Conservation (phyloP, 352 stramenopile species). For the Phytophthora pinifolia region DNA sequence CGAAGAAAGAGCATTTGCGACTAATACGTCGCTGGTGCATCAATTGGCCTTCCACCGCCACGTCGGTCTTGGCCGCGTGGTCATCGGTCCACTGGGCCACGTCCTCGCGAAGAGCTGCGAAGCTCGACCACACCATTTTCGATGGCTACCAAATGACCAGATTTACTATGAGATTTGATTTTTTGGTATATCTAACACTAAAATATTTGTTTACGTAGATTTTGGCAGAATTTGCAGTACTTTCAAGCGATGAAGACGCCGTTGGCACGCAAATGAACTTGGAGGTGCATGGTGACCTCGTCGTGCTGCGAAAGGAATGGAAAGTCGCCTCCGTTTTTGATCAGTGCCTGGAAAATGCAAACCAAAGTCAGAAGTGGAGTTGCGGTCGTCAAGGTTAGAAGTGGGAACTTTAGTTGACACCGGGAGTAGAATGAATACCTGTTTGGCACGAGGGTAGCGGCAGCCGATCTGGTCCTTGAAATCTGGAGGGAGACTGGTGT, state of each 20-base stretch:
- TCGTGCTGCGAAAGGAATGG: conserved; percentile 75
- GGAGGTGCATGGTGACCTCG: conserved; percentile 75
- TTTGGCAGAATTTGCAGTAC: too few relatives aligned
- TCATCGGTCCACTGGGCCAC: conserved; percentile 29
- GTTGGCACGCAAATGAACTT: conserved; percentile 68
- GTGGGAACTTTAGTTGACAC: neutral
- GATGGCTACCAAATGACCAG: conserved; percentile 16
- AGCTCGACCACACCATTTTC: conserved; percentile 50
- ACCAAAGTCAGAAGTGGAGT: neutral
- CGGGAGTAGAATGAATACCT: conserved; percentile 23
- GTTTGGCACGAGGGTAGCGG: conserved; percentile 58
- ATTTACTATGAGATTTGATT: neutral
- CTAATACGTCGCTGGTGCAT: conserved; percentile 77
- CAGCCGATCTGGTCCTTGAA: conserved; percentile 43
- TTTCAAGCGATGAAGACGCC: conserved; percentile 44
- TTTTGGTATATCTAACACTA: conserved; percentile 10
- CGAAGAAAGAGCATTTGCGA: conserved; percentile 76
- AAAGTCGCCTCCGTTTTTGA: conserved; percentile 69
- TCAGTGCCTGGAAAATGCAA: conserved; percentile 42
- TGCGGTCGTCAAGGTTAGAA: conserved; percentile 3
- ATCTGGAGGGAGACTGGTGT: conserved; percentile 42
- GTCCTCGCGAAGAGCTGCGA: conserved; percentile 46
- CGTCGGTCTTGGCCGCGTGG: conserved; percentile 25
- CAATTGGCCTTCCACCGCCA: conserved; percentile 68
- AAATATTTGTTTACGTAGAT: too few relatives aligned